phyloP scores from a whole-genome alignment of 805 yeast species.

The Ogataea parapolymorpha region DNA sequence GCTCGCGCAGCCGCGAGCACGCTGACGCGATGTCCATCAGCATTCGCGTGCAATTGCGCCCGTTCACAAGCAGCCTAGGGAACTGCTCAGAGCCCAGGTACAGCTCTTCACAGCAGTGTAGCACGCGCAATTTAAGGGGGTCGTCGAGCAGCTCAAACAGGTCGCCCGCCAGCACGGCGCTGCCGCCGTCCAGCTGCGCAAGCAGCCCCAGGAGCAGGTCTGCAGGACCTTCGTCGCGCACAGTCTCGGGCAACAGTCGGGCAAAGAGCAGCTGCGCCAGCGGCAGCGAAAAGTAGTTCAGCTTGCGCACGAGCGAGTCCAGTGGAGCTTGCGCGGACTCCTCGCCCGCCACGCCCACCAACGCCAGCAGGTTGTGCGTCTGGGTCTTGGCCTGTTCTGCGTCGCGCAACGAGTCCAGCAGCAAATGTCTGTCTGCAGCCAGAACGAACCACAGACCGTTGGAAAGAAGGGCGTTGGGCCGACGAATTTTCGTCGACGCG shows the following conservation, averaged over 20 bases:
- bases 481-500: slow-evolving; percentile 2
- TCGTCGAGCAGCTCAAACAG: slow-evolving; percentile 37
- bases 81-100: slow-evolving; percentile 40
- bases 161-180: slow-evolving; percentile 32
- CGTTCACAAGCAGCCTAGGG: slow-evolving; percentile 30
- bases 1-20: slow-evolving; percentile 36
- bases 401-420: slow-evolving; percentile 19
- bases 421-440: slow-evolving; percentile 17
- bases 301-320: slow-evolving; percentile 20
- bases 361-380: slow-evolving; percentile 16
- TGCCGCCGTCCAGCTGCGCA: slow-evolving; percentile 14
- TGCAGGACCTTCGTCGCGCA: slow-evolving; percentile 12
- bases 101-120: slow-evolving; percentile 38
- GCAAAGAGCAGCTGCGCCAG: slow-evolving; percentile 40
- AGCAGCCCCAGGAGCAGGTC: slow-evolving; percentile 13
- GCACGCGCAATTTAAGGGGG: slow-evolving; percentile 30
- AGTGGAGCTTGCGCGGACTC: slow-evolving; percentile 1
- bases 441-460: slow-evolving; percentile 26
- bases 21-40: slow-evolving; percentile 45
- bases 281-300: slow-evolving; percentile 41
- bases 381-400: slow-evolving; percentile 8
- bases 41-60: slow-evolving; percentile 34
- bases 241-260: slow-evolving; percentile 26
- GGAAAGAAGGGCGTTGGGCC: slow-evolving; percentile 12
- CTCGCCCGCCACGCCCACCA: slow-evolving; percentile 3